Percentiles rank a stretch among this genome's conserved stretches.
phyloP scores from a whole-genome alignment of 192 early-diverging fungal genomes.

The Umbelopsis sp. region DNA sequence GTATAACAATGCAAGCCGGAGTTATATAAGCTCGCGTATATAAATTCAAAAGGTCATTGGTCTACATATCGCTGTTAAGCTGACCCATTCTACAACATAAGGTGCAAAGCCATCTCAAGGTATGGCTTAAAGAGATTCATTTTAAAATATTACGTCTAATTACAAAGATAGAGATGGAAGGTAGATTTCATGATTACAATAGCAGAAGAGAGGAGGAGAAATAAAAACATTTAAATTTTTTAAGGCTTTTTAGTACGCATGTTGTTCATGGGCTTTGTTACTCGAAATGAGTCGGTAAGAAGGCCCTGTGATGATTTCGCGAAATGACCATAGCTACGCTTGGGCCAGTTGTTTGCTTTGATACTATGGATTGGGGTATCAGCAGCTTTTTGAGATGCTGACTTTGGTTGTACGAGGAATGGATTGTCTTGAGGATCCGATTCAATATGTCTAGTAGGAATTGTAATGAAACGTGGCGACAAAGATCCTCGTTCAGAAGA shows the following conservation, averaged over 20 bases:
- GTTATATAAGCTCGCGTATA: too few species aligned
- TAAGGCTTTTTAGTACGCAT: background rate
- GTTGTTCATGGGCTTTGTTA: background rate
- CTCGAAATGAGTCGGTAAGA: background rate
- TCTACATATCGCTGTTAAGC: too few species aligned
- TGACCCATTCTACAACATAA: too few species aligned
- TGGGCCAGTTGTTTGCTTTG: background rate
- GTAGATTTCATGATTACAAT: background rate
- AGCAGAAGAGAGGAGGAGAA: background rate
- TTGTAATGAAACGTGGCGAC: conserved; percentile 9
- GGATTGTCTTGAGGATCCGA: background rate
- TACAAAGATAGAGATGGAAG: background rate
- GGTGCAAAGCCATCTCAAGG: too few species aligned
- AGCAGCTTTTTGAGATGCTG: background rate
- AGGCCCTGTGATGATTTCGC: background rate
- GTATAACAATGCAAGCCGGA: background rate
- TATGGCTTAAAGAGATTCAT: too few species aligned
- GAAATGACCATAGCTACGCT: background rate
- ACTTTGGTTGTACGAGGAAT: background rate
- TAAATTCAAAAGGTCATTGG: too few species aligned
- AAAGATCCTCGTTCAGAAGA: background rate
- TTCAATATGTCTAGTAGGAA: conserved; percentile 5
- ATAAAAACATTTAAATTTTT: background rate
- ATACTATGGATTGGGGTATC: background rate
- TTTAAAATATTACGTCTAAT: background rate